Evolutionary conservation across 495 filamentous ascomycete genomes (phyloP), one percentile per base, ranked within the genome.

Genomic region (Hypoxylon lienhwacheense): DNA sequence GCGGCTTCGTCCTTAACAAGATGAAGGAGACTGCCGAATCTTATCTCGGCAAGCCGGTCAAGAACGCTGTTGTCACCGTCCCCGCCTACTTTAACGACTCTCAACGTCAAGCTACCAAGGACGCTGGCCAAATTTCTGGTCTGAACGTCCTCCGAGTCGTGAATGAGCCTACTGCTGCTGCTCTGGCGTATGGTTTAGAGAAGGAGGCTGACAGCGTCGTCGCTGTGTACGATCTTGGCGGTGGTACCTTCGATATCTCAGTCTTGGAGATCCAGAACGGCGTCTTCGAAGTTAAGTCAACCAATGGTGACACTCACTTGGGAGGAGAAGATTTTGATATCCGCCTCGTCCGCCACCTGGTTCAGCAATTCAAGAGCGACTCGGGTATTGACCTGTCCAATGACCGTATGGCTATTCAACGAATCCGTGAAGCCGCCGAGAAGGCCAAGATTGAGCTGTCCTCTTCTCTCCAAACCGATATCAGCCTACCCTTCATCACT

Each of bases 371-470:
- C 82, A 97, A 96, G 88, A 89, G 88, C 75, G 90, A 96, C 49
- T 87, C 87, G 22, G 86, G 90, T 44, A 89, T 97, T 53, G 95
- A 98, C 72, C 83, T 98, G 41, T 87, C 88, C 26, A 75, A 75
- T 59, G 93, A 98, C 81, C 91, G 93, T 67, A 97, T 98, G 93
- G 93, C 93, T 50, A 95, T 98, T 63, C 93, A 98, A 81, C 83
- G 93, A 78, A 97, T 98, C 72, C 93, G 93, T 76, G 93, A 98
- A 79, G 93, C 93, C 57, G 93, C 95, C 55, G 93, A 98, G 84
- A 98, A 98, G 85, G 93, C 93, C 69, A 98, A 98, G 89, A 98
- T 97, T 68, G 93, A 98, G 77, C 82, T 98, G 56, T 97, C 93
- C 2, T 97, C 91, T 15, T 88, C 90, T 45, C 83, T 93, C 61